These are phyloP conservation scores for Lagenaria siceraria DNA, from an alignment of 306 rosid genomes.

Conservation along the genomic window DNA sequence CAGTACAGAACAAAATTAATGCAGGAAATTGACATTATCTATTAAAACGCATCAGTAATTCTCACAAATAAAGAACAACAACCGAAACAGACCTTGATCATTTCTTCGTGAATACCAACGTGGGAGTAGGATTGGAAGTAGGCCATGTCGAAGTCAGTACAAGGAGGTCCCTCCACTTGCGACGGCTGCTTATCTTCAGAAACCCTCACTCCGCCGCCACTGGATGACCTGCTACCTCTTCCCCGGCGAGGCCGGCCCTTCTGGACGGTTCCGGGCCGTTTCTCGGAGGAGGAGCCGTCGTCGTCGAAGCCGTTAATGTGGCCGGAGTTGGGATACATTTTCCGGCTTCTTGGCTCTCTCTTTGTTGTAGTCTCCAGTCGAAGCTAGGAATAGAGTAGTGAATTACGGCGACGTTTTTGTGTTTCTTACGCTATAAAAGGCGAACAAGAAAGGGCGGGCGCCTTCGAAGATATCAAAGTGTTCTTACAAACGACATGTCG, in stretches of 20 bases:
- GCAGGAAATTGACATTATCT: neutral
- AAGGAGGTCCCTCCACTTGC: constrained; percentile 33
- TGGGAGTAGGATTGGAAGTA: constrained; percentile 90
- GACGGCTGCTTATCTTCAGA: constrained; percentile 23
- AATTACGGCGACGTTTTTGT: neutral
- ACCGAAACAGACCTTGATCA: constrained; percentile 62
- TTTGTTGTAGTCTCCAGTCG: neutral
- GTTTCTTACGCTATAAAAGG: neutral
- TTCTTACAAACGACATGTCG: neutral
- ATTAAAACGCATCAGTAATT: neutral
- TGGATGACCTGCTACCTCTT: constrained; percentile 27
- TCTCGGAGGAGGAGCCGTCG: constrained; percentile 12
- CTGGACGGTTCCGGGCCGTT: constrained; percentile 19
- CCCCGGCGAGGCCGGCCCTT: constrained; percentile 51
- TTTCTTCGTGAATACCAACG: constrained; percentile 92
- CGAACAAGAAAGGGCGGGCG: constrained; percentile 2
- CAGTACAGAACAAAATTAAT: neutral
- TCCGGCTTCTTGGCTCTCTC: neutral
- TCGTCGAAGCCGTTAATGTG: constrained; percentile 33
- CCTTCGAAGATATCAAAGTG: neutral
- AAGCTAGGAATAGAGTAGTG: neutral
- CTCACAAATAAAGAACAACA: neutral
- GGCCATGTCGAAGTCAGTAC: constrained; percentile 88
- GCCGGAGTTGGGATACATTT: constrained; percentile 25
- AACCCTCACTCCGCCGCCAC: constrained; percentile 50